phyloP scores from a whole-genome alignment of 768 basidiomycete genomes.

The Leccinum disarticulatum region DNA sequence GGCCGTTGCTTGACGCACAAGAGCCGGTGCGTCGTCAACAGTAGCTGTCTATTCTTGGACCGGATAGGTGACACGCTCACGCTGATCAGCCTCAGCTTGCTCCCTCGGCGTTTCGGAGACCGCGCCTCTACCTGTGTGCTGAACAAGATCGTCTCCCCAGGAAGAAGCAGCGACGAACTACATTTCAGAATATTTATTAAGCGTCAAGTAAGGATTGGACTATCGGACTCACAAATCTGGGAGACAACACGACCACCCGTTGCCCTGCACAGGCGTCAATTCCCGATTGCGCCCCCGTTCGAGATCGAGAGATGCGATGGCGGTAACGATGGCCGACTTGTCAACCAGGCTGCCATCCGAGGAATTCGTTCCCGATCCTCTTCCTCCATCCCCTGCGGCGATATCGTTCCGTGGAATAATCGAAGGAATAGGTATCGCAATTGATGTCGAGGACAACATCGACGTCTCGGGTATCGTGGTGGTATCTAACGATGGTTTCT shows the following conservation, averaged over 20 bases:
- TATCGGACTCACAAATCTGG: constrained; percentile 44
- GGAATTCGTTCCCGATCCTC: constrained; percentile 42
- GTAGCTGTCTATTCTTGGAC: constrained; percentile 52
- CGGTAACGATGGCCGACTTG: constrained; percentile 30
- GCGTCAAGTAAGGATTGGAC: neutral
- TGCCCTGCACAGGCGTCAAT: constrained; percentile 55
- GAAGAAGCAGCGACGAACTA: constrained; percentile 40
- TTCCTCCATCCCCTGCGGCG: constrained; percentile 17
- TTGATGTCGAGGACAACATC: constrained; percentile 3
- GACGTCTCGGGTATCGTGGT: constrained; percentile 5
- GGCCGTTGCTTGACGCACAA: constrained; percentile 55
- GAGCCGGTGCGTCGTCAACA: constrained; percentile 57
- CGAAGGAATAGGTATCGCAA: constrained; percentile 10
- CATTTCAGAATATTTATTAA: neutral
- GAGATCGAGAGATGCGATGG: constrained; percentile 35
- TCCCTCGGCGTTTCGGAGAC: constrained; percentile 55
- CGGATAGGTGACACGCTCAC: constrained; percentile 49
- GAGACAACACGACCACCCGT: constrained; percentile 34
- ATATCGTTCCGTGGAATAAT: constrained; percentile 2
- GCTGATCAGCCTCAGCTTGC: constrained; percentile 50
- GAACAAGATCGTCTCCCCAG: constrained; percentile 50
- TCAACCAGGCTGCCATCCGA: constrained; percentile 49
- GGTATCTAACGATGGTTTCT: constrained; percentile 6
- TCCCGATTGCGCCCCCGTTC: constrained; percentile 54
- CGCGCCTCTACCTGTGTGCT: constrained; percentile 54